Base-by-base conservation (phyloP, 768 basidiomycete genomes). In the Trametes maxima region DNA sequence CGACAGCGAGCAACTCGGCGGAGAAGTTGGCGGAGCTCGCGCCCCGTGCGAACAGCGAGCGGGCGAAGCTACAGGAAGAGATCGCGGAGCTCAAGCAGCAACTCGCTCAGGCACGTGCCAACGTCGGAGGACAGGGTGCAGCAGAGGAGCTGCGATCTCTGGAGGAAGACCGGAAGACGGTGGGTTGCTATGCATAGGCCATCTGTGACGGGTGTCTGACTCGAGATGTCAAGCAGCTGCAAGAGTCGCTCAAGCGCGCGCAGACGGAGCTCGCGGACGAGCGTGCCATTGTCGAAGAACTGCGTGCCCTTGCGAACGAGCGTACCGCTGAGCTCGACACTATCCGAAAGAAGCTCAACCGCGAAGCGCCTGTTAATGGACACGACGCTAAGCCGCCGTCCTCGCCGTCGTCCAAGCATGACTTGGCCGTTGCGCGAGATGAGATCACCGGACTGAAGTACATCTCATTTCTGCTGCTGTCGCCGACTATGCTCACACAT, bases 391-490 rank as follows among this genome's bases (percentile, higher is more conserved):
- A 54, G 65, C 74, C 63, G 42, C 70, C 61, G 10, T 43, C 68
- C 3, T 58, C 62, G 11, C 64, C 70, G 14, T 74, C 78, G 2
- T 78, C 79, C 14, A 87, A 85, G 68, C 75, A 84, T 21, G 87
- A 89, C 64, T 69, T 77, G 6, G 77, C 80, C 44, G 69, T 73
- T 1, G 74, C 78, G 24, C 69, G 72, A 17, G 88, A 91, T 57
- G 92, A 95, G 74, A 85, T 94, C 58, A 85, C 81, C 13, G 94
- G 94, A 8, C 82, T 95, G 42, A 95, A 95, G 91, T 92, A 71
- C 24, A 80, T 72, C 13, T 46, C 57, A 19, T 36, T 43, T 39
- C n/a, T 14, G 28, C 21, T 25, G 13, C 33, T 44, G 36, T 17
- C 54, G 54, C 42, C 70, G 47, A 62, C 17, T 50, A 19, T 19